phyloP scores from a whole-genome alignment of 2,329 filamentous ascomycete species.

The Diplodia seriata region DNA sequence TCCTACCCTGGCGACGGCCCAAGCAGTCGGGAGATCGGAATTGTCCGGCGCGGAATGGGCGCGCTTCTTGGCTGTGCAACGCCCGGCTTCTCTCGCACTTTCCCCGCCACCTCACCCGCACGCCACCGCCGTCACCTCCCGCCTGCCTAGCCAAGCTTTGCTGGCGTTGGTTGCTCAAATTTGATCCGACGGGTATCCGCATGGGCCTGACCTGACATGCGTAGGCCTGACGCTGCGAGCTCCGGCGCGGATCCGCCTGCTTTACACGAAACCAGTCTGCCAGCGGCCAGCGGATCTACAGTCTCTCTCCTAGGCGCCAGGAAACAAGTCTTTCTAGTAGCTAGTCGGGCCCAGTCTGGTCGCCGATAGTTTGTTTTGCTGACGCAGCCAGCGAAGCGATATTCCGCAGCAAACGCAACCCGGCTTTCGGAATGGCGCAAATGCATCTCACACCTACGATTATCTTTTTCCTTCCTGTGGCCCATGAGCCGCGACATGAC shows the following conservation, averaged over 20 bases:
- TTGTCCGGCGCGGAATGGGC: neutral
- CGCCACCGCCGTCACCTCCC: constrained; percentile 1
- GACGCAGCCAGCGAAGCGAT: neutral
- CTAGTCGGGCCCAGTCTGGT: neutral
- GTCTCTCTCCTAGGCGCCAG: neutral
- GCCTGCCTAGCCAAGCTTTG: constrained; percentile 17
- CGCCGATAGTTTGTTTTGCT: neutral
- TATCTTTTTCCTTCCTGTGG: neutral
- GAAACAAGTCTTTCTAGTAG: neutral
- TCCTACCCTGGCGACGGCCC: neutral
- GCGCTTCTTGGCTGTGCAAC: constrained; percentile 21
- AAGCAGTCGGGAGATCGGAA: neutral
- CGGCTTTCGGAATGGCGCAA: neutral
- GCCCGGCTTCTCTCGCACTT: neutral
- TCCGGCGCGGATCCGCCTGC: constrained; percentile 6
- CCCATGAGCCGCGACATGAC: neutral
- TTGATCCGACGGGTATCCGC: constrained; percentile 12
- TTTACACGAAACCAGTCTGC: constrained; percentile 7
- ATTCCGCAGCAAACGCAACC: constrained; percentile 23
- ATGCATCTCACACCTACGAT: neutral
- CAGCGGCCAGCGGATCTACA: neutral
- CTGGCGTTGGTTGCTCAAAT: constrained; percentile 14
- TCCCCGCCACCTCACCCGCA: constrained; percentile 2
- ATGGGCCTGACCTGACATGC: neutral
- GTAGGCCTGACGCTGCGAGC: neutral